A percentile compares a stretch with the other conserved stretches of the same genome.
phyloP scores from a whole-genome alignment of 768 basidiomycete species.

The Boletus rubropictus region DNA sequence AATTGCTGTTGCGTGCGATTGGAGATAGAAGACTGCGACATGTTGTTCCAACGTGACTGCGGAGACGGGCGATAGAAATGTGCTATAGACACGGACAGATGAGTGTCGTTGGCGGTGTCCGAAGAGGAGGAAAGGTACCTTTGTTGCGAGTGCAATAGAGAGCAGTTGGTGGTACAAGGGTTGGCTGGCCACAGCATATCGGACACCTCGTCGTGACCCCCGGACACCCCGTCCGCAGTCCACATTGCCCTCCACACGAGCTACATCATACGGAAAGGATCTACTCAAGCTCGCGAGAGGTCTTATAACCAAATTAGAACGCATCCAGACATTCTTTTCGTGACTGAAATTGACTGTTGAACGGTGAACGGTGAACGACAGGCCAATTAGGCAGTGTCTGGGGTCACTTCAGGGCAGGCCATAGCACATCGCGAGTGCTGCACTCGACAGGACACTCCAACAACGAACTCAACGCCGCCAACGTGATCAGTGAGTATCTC shows the following conservation, averaged over 20 bases:
- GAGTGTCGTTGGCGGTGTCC: neutral
- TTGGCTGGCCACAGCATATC: neutral
- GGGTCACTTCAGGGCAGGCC: slow-evolving; percentile 32
- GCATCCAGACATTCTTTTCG: neutral
- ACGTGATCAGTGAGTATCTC: slow-evolving; percentile 36
- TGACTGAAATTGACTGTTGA: no score
- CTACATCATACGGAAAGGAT: neutral
- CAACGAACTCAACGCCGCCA: slow-evolving; percentile 18
- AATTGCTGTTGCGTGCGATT: slow-evolving; percentile 72
- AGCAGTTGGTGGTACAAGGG: slow-evolving; percentile 2
- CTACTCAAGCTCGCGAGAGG: neutral
- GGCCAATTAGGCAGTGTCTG: slow-evolving; percentile 9
- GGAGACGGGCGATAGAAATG: neutral
- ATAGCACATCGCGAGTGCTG: neutral
- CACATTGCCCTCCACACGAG: neutral
- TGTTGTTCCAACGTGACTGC: slow-evolving; percentile 78
- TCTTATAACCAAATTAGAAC: no score
- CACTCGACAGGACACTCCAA: slow-evolving; percentile 8
- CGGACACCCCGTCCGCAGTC: slow-evolving; percentile 9
- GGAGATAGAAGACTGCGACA: slow-evolving; percentile 69
- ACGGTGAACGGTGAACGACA: slow-evolving; percentile 6
- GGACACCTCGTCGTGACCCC: slow-evolving; percentile 11
- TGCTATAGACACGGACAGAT: slow-evolving; percentile 3
- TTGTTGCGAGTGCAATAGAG: neutral
- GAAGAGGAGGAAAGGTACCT: slow-evolving; percentile 1